These are phyloP conservation scores for Platanus orientalis DNA, from an alignment of 164 flowering plant genomes.

Conservation along the genomic window DNA sequence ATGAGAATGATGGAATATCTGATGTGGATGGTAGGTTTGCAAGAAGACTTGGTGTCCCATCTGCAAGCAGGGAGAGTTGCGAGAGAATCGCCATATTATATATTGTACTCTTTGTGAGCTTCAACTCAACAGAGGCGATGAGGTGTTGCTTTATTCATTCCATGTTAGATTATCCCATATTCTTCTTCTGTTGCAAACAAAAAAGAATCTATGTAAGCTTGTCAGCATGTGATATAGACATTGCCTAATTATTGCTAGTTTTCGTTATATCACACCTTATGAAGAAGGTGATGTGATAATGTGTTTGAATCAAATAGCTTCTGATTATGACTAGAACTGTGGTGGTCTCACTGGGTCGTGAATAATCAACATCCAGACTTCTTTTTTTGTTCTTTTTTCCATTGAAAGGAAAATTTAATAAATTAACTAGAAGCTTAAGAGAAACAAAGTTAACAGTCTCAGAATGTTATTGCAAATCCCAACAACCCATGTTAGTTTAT, in stretches of 20 bases:
- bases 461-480: neutral
- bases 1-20: conserved; percentile 5
- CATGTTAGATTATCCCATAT: neutral
- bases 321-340: no score
- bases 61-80: conserved; percentile 71
- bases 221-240: no score
- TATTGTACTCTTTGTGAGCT: conserved; percentile 61
- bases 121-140: conserved; percentile 53
- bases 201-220: neutral
- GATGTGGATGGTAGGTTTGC: conserved; percentile 14
- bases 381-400: no score
- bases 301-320: no score
- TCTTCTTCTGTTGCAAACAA: neutral
- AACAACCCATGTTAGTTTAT: neutral
- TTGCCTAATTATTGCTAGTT: no score
- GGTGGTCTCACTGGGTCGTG: no score
- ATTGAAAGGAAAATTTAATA: no score
- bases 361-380: neutral
- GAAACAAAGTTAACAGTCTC: neutral
- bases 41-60: conserved; percentile 77
- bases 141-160: conserved; percentile 33
- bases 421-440: neutral
- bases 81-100: conserved; percentile 45
- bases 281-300: no score
- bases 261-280: no score